Evolutionary conservation across 192 early-diverging fungal genomes (phyloP).

Genomic region (Dissophora globulifera): DNA sequence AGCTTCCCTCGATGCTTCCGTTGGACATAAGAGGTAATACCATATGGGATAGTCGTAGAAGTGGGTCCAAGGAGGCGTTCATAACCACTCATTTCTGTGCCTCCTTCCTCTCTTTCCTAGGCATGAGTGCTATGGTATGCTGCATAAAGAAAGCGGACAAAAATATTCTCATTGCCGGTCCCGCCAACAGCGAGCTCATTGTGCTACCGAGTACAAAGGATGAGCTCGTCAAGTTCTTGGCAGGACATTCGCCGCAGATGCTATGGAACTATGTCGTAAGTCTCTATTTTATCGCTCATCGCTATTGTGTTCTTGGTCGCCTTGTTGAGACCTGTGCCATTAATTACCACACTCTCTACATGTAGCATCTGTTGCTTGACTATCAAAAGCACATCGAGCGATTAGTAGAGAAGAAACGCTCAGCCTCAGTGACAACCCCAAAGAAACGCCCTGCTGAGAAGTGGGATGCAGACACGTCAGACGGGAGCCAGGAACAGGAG

Average conservation of each 20-base stretch:
- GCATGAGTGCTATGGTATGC: constrained; percentile 4
- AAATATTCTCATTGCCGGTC: constrained; percentile 1
- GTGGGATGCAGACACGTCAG: too few relatives aligned
- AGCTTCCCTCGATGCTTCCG: not conserved
- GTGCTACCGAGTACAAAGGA: constrained; percentile 3
- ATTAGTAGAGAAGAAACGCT: not conserved
- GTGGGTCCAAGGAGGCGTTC: too few relatives aligned
- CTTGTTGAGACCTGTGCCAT: not conserved
- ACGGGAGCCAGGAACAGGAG: too few relatives aligned
- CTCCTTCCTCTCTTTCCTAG: too few relatives aligned
- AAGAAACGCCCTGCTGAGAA: too few relatives aligned
- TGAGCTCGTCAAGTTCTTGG: constrained; percentile 1
- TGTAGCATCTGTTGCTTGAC: not conserved
- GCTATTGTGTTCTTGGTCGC: too few relatives aligned
- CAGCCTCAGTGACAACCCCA: too few relatives aligned
- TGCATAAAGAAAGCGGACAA: not conserved
- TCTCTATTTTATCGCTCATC: not conserved
- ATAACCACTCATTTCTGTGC: too few relatives aligned
- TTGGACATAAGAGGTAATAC: constrained; percentile 17
- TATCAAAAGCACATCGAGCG: not conserved
- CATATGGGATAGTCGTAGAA: too few relatives aligned
- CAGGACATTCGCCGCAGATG: not conserved
- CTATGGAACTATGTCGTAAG: constrained; percentile 1
- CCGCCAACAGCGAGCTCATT: not conserved
- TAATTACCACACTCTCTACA: not conserved